These are phyloP conservation scores for Crepidotus variabilis DNA, from an alignment of 768 basidiomycete genomes.

Conservation along the genomic window DNA sequence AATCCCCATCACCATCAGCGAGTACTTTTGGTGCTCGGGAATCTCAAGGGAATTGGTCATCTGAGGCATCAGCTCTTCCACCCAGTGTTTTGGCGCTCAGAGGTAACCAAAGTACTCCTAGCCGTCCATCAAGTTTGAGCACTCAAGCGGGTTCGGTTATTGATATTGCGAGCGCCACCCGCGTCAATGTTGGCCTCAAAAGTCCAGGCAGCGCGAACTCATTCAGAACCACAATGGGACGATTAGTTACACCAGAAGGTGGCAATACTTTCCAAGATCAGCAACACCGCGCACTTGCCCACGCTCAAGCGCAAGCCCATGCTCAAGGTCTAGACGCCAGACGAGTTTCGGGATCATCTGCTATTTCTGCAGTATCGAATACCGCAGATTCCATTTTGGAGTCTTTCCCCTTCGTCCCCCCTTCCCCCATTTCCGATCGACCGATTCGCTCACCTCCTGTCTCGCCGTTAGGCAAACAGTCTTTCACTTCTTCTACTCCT, in stretches of 20 bases:
- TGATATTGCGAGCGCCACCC: conserved; percentile 63
- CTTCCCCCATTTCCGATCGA: conserved; percentile 82
- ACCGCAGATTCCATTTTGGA: conserved; percentile 83
- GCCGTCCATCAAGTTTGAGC: conserved; percentile 58
- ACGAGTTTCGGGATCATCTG: conserved; percentile 62
- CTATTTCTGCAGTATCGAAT: conserved; percentile 63
- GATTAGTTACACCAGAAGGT: conserved; percentile 47
- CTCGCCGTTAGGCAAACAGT: conserved; percentile 65
- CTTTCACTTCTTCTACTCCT: conserved; percentile 57
- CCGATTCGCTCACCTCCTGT: conserved; percentile 72
- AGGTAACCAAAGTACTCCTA: conserved; percentile 27
- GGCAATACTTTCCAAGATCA: conserved; percentile 54
- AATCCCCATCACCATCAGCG: conserved; percentile 37
- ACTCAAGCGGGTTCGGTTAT: conserved; percentile 58
- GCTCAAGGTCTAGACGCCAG: conserved; percentile 46
- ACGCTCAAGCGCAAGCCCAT: conserved; percentile 57
- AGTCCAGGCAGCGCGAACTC: conserved; percentile 34
- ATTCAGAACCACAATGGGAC: conserved; percentile 61
- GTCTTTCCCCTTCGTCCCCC: conserved; percentile 86
- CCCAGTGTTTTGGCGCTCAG: conserved; percentile 31
- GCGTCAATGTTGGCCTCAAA: conserved; percentile 59
- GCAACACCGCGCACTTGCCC: conserved; percentile 59
- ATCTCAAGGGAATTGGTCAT: conserved; percentile 32
- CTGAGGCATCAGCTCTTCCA: conserved; percentile 30
- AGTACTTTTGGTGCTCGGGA: conserved; percentile 35